Evolutionary conservation across 768 basidiomycete genomes (phyloP), one percentile per base, ranked within the genome.

Genomic region (Macrocybe gigantea): DNA sequence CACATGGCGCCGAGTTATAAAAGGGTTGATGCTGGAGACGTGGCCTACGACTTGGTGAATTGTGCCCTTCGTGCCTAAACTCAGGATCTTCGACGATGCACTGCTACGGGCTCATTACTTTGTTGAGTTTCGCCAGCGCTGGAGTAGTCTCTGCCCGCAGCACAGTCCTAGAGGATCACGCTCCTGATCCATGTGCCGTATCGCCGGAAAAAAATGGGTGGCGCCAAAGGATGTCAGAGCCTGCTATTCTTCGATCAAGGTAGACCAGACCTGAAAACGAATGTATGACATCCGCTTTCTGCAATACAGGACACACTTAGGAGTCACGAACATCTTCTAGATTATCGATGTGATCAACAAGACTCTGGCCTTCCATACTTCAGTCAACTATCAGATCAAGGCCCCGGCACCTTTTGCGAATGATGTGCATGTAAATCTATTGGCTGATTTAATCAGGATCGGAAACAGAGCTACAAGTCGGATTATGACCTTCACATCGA

Each of bases 281-380:
- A 81, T 57, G 80, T 81, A 53, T 39, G 73, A 48, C 42, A 11
- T 14, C 33, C 9, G 14, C 41, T 40, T 10, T 38, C 7, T 33
- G 15, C 15, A 31, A 44, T 10, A 12, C 31, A 15, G 40, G 31
- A 15, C 6, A 22, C 22, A 22, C 22, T 22, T 4, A 22, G 22
- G 40, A 10, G 11, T 31, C 10, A 15, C 31, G 13, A 6, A 44
- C 31, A 8, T 32, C 12, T 5, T 37, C 5, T 49, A 82, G 80
- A 72, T 77, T 42, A 66, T 82, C 33, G 75, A 82, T 50, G 77
- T 79, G 7, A 65, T 80, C 38, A 80, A 70, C 54, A 80, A 77
- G 57, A 78, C 77, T 0, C 59, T 82, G 7, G 71, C 75, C 10
- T 82, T 84, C 56, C 81, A 82, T 56, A 78, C 80, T 0, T 82